Base-by-base conservation (phyloP, 2,329 filamentous ascomycete species). In the Aspergillus tanneri region DNA sequence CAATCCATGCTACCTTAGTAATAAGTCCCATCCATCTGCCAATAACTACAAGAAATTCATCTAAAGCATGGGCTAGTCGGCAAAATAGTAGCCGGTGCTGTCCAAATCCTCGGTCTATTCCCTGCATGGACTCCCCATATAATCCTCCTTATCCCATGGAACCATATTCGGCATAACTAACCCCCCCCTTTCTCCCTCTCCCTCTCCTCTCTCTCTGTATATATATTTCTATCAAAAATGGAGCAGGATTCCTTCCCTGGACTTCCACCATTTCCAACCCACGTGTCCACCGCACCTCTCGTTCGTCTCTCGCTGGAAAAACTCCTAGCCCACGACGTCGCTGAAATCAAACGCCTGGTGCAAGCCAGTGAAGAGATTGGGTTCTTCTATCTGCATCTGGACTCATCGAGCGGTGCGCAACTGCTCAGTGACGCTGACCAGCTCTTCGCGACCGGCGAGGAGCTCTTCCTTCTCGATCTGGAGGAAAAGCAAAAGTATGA, bases 311-410 rank as follows among this genome's bases (percentile, higher is more conserved):
- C 68, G 2, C 60, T 74, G 3, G 45, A 47, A 4, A 71, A 70
- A 39, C 64, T 77, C 25, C 53, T 72, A 19, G 57, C 58, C 2
- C 57, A 64, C 30, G 67, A 76, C 32, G 10, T 42, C 4, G 44
- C 46, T 3, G 74, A 75, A 57, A 55, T 61, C 5, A 42, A 61
- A 8, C 62, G 64, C 18, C 64, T 77, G 18, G 69, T 65, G 23
- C 47, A 62, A 25, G 69, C 70, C n/a, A 72, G 67, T n/a, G 64
- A 68, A 32, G 72, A 79, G 3, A 65, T 81, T 1, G 79, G 79
- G 1, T 82, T 82, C 65, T 82, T 81, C 66, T 82, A 82, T 53
- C 68, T 82, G 5, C 76, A 81, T 53, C 62, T 81, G 2, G 63
- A 68, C n/a, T n/a, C n/a, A n/a, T n/a, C n/a, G 18, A 60, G 59